Percentiles rank a stretch among this genome's conserved stretches.
phyloP scores from a whole-genome alignment of 192 early-diverging fungal species.

The Obelidium mucronatum region DNA sequence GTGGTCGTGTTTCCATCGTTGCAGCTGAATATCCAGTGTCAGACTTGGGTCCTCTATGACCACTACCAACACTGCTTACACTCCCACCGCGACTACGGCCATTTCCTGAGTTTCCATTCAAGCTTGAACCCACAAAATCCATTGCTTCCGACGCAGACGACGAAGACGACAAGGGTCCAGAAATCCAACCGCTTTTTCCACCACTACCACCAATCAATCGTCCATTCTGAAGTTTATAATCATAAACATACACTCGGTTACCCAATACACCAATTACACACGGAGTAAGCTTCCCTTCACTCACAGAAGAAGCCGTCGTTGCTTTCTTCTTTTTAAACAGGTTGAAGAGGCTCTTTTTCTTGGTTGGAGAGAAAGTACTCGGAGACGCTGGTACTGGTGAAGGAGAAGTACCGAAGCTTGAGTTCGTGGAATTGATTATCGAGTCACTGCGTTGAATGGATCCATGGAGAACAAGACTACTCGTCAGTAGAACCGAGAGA shows the following conservation, averaged over 20 bases:
- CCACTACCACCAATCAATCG: not conserved
- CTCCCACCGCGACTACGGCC: no score
- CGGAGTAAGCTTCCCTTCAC: not conserved
- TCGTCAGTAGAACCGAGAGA: not conserved
- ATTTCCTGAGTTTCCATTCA: no score
- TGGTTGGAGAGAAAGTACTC: not conserved
- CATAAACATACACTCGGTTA: constrained; percentile 18
- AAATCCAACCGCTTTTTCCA: not conserved
- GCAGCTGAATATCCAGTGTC: not conserved
- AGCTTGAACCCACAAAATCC: not conserved
- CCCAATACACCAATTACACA: not conserved
- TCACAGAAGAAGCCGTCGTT: not conserved
- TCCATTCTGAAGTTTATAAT: no score
- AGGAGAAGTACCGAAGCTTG: not conserved
- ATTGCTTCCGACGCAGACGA: not conserved
- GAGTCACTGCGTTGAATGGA: constrained; percentile 6
- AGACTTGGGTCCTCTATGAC: not conserved
- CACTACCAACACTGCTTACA: not conserved
- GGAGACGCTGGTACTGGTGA: not conserved
- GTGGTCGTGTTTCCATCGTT: not conserved
- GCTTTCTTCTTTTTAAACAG: not conserved
- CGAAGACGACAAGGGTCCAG: not conserved
- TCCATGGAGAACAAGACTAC: not conserved
- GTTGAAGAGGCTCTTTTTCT: not conserved
- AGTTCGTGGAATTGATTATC: not conserved